Base-by-base conservation (phyloP, 495 filamentous ascomycete species). In the Parathielavia appendiculata region DNA sequence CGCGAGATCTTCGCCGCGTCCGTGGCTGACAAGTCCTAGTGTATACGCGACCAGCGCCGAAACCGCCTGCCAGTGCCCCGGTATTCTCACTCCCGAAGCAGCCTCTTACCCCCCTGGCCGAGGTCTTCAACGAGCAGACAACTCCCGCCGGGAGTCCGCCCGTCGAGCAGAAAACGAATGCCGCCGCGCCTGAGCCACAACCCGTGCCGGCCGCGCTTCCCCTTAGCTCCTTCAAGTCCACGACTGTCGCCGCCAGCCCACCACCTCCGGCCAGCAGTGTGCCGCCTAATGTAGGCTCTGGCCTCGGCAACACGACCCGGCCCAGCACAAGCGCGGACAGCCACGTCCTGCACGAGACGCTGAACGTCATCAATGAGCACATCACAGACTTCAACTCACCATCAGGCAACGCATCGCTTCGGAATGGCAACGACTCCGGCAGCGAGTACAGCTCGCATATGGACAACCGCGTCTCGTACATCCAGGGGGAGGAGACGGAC, bases 311-410 rank as follows among this genome's bases (percentile, higher is more conserved):
- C 57, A 53, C 62, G 20, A 54, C 60, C 35, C 72, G 71, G 7
- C 61, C 71, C 30, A 71, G 68, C 69, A 51, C 58, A n/a, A 77
- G 71, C 56, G 75, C 74, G 66, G 79, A 78, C 56, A 92, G 89
- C 66, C 89, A 91, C 4, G 92, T 97, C 26, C 89, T 99, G 78
- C 91, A 95, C 67, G 92, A 99, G 67, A 97, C 95, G 0, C 73
- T 99, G 57, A 96, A 90, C 64, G 95, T 97, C 35, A 99, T 99
- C 65, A 83, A 99, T 66, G 95, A 99, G 71, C 95, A 97, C 69
- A 97, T 99, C 48, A 96, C 91, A 23, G 90, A 96, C 68, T 86
- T 99, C 56, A 86, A 85, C 68, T 90, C 85, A 7, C 83, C 90
- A 45, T 81, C 85, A 40, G 68, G 72, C 59, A 78, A 75, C 54